Base-by-base conservation (phyloP, 768 basidiomycete genomes). In the Psilocybe cyanescens region DNA sequence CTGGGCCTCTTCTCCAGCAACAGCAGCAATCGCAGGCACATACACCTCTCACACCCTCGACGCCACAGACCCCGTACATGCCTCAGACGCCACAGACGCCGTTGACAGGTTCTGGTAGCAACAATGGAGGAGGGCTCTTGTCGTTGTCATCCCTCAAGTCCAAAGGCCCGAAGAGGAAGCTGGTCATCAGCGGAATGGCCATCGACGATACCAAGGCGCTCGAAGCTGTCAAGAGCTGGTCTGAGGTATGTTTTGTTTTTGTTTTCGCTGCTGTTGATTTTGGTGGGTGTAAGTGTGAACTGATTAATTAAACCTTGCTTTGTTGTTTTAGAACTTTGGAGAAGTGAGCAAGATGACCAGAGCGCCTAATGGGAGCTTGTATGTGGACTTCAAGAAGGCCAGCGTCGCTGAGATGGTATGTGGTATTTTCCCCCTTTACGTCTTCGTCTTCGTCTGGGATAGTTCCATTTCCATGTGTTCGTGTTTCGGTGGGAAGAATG, bases 381-480 rank as follows among this genome's bases (percentile, higher is more conserved):
- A 72, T 51, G 72, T 79, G 45, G 75, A 78, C 58, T 79, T 76
- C 62, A 71, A 71, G 58, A 77, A 76, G 60, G 68, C 69, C 59
- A 75, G 72, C 48, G 75, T 79, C 33, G 77, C 74, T 59, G 78
- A 79, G 41, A 75, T 68, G 35, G 78, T 78, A 61, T 67, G 74
- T 74, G 9, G 47, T 61, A 16, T 17, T 24, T 57, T 3, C 1
- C 16, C 1, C n/a, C 9, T 39, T 16, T 41, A 6, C 14, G 12
- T 37, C n/a, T 41, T 35, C 33, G 6, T 35, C 52, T 54, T 54
- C 19, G 17, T 9, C 41, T 41, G 45, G 17, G 28, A n/a, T 57
- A 9, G 51, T 31, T 52, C 14, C 29, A 1, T 52, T n/a, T 52
- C 5, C 35, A 4, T 41, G 11, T 51, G 16, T 31, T 16, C 24